phyloP scores from a whole-genome alignment of 768 basidiomycete genomes.

The Vararia minispora region DNA sequence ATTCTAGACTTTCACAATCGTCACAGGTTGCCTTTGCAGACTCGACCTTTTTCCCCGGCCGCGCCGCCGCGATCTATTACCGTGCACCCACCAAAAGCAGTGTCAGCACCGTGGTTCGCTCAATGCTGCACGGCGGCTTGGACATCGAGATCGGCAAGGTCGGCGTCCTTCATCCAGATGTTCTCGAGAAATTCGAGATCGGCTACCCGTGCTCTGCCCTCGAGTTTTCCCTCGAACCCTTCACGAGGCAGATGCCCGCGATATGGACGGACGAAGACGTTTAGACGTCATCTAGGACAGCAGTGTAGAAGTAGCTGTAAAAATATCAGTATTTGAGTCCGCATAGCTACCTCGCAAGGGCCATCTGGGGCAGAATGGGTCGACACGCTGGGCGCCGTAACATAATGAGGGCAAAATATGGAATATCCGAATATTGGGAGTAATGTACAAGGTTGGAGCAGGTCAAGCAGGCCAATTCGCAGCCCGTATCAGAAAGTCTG shows the following conservation, averaged over 20 bases:
- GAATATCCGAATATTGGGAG: too few species aligned
- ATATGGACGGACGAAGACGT: conserved; percentile 43
- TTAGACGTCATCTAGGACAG: background rate
- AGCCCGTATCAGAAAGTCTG: too few species aligned
- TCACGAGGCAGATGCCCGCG: conserved; percentile 61
- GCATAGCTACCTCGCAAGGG: too few species aligned
- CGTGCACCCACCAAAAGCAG: conserved; percentile 37
- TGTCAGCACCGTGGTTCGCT: conserved; percentile 21
- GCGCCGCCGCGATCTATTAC: conserved; percentile 87
- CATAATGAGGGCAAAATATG: too few species aligned
- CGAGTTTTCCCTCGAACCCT: conserved; percentile 93
- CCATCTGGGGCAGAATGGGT: too few species aligned
- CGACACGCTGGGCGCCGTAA: too few species aligned
- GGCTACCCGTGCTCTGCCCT: conserved; percentile 89
- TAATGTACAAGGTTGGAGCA: too few species aligned
- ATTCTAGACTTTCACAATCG: background rate
- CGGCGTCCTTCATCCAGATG: conserved; percentile 88
- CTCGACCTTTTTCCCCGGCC: conserved; percentile 88
- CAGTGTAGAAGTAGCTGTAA: background rate
- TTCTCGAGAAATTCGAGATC: conserved; percentile 89
- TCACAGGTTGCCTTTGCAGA: conserved; percentile 36
- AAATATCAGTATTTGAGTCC: background rate
- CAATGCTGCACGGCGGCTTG: conserved; percentile 28
- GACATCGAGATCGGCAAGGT: conserved; percentile 82
- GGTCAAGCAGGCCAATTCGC: too few species aligned